Conservation (phyloP, 495 filamentous ascomycete genomes). For the Trichodelitschia bisporula region DNA sequence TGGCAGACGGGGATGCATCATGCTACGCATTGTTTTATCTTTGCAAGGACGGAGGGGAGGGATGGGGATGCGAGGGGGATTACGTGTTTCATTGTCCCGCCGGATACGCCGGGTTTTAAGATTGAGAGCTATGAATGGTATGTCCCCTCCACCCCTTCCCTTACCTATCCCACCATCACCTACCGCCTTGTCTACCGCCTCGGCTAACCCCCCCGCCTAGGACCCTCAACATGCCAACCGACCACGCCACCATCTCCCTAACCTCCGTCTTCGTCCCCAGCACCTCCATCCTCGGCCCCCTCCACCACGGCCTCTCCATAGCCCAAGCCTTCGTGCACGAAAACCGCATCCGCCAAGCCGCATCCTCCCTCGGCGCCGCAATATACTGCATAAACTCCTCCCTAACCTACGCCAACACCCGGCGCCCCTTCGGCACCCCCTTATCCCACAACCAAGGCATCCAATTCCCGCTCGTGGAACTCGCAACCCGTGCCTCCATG, state of each 20-base stretch:
- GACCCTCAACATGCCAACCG: conserved; percentile 38
- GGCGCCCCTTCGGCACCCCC: conserved; percentile 28
- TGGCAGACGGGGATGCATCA: conserved; percentile 36
- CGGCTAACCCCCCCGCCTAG: conserved; percentile 2
- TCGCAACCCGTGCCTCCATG: conserved; percentile 34
- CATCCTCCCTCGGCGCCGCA: conserved; percentile 30
- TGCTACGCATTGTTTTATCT: conserved; percentile 32
- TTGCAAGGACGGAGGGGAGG: conserved; percentile 26
- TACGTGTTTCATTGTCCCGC: conserved; percentile 30
- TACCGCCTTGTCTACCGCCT: background rate
- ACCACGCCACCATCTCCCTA: conserved; percentile 29
- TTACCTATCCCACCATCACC: background rate
- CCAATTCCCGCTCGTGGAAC: conserved; percentile 33
- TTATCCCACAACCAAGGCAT: conserved; percentile 32
- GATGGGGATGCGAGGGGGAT: conserved; percentile 25
- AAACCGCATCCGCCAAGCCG: conserved; percentile 34
- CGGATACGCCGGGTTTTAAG: conserved; percentile 19
- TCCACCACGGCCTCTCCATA: conserved; percentile 25
- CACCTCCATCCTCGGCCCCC: conserved; percentile 21
- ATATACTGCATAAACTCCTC: conserved; percentile 28
- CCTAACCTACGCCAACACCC: conserved; percentile 24
- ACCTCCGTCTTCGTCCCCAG: conserved; percentile 23
- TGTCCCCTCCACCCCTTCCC: conserved; percentile 1
- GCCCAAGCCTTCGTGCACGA: conserved; percentile 39
- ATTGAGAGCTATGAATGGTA: conserved; percentile 29